Conservation (phyloP, 2,329 filamentous ascomycete genomes). For the Cytospora paraplurivora region DNA sequence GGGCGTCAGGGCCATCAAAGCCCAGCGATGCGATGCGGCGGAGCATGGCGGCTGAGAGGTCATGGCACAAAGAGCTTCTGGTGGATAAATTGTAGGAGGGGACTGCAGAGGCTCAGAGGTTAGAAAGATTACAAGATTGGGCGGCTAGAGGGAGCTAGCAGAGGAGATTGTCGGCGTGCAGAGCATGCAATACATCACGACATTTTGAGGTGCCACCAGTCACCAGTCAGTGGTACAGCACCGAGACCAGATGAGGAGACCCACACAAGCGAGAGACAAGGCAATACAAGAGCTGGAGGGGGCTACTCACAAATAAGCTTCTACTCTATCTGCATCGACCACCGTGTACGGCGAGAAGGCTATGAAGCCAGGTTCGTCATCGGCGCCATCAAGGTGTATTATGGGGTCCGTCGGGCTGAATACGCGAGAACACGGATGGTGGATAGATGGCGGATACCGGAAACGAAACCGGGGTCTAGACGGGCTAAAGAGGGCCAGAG, state of each 20-base stretch:
- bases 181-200: conserved; percentile 5
- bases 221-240: neutral
- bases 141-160: neutral
- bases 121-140: conserved; percentile 14
- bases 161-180: neutral
- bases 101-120: conserved; percentile 15
- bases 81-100: conserved; percentile 6
- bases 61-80: conserved; percentile 19
- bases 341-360: conserved; percentile 9
- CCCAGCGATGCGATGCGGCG: conserved; percentile 47
- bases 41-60: conserved; percentile 44
- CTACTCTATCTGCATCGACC: conserved; percentile 11
- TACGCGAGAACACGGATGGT: conserved; percentile 3
- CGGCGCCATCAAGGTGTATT: conserved; percentile 27
- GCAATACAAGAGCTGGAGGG: neutral
- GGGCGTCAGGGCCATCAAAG: conserved; percentile 45
- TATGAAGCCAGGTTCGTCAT: conserved; percentile 26
- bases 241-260: neutral
- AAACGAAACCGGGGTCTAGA: conserved; percentile 7
- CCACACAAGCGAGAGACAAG: conserved; percentile 14
- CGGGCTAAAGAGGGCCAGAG: neutral
- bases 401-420: conserved; percentile 6
- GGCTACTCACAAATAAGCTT: conserved; percentile 16
- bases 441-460: neutral
- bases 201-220: neutral